phyloP scores from a whole-genome alignment of 2,329 filamentous ascomycete genomes.

The Aspergillus amoenus region DNA sequence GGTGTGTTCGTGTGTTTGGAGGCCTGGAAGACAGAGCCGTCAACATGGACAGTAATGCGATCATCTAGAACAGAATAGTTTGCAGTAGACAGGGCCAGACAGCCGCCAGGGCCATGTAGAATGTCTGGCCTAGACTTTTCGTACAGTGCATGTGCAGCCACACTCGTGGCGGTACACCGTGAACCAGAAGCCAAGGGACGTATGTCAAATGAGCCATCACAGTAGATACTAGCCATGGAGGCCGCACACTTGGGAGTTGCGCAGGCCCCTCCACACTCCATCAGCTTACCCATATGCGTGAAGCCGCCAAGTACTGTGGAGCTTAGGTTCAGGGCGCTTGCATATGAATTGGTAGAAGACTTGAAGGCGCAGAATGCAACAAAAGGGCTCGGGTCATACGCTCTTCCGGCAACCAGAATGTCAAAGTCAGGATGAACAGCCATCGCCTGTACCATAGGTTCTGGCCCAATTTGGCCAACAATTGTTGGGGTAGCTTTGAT shows the following conservation, averaged over 20 bases:
- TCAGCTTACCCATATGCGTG: neutral
- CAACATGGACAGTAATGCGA: neutral
- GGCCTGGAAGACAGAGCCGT: neutral
- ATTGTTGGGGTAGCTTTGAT: neutral
- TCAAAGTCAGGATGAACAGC: neutral
- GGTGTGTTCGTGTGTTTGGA: neutral
- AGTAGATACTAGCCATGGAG: too few species aligned
- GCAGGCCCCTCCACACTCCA: neutral
- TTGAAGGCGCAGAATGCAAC: neutral
- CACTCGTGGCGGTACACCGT: neutral
- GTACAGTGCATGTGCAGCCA: neutral
- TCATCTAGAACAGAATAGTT: neutral
- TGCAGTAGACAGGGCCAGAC: neutral
- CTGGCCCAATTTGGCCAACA: neutral
- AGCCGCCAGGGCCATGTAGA: neutral
- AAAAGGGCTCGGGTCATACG: neutral
- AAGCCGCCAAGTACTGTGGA: neutral
- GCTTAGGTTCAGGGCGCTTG: neutral
- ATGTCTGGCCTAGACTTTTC: neutral
- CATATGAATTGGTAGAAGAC: too few species aligned
- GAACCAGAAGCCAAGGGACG: neutral
- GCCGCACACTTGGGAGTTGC: neutral
- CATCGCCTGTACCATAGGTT: neutral
- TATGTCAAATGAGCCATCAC: neutral
- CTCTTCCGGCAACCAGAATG: neutral